These are phyloP conservation scores for Talaromyces piceae DNA, from an alignment of 2,329 filamentous ascomycete species.

Conservation along the genomic window DNA sequence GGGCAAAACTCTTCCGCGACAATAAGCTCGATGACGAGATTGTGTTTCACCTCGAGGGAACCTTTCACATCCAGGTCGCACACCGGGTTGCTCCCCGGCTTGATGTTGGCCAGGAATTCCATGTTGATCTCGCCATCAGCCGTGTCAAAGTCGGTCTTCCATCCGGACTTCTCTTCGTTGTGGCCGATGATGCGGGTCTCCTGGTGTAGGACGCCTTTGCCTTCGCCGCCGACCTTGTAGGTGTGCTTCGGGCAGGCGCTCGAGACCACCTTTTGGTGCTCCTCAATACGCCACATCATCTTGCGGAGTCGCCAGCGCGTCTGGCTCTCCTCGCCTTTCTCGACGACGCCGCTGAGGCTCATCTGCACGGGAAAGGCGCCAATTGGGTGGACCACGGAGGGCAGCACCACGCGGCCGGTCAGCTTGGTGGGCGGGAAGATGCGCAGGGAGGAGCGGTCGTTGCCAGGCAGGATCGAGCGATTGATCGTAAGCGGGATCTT, in stretches of 20 bases:
- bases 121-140: slow-evolving; percentile 70
- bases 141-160: slow-evolving; percentile 71
- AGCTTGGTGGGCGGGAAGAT: slow-evolving; percentile 96
- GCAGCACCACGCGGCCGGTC: slow-evolving; percentile 74
- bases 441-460: slow-evolving; percentile 80
- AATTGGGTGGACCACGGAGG: slow-evolving; percentile 76
- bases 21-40: slow-evolving; percentile 84
- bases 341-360: slow-evolving; percentile 78
- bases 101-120: slow-evolving; percentile 63
- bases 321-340: slow-evolving; percentile 59
- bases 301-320: slow-evolving; percentile 87
- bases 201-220: slow-evolving; percentile 65
- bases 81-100: slow-evolving; percentile 56
- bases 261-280: slow-evolving; percentile 71
- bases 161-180: slow-evolving; percentile 75
- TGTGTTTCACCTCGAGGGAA: slow-evolving; percentile 74
- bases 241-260: slow-evolving; percentile 73
- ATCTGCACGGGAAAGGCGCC: slow-evolving; percentile 73
- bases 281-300: slow-evolving; percentile 87
- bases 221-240: slow-evolving; percentile 54
- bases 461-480: slow-evolving; percentile 70
- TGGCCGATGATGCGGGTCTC: slow-evolving; percentile 71
- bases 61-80: slow-evolving; percentile 70
- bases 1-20: slow-evolving; percentile 81
- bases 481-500: slow-evolving; percentile 64